Conservation (phyloP, 768 basidiomycete species). For the Butyriboletus loyo region DNA sequence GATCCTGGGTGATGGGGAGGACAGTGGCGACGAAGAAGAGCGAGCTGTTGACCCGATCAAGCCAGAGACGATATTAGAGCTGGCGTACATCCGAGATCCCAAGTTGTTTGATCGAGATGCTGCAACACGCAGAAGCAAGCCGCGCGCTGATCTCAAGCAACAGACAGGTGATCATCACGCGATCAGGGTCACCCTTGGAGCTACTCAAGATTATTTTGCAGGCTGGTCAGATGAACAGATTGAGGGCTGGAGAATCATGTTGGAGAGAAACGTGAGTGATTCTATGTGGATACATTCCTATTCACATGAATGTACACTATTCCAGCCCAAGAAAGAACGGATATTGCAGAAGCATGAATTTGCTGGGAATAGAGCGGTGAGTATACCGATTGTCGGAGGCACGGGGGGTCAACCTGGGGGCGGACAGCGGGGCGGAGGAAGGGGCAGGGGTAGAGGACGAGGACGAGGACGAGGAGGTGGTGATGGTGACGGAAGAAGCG, state of each 20-base stretch:
- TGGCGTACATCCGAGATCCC: constrained; percentile 72
- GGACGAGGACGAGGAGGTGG: constrained; percentile 42
- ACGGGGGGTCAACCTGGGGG: constrained; percentile 6
- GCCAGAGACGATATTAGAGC: constrained; percentile 67
- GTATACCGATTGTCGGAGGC: not conserved
- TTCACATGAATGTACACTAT: constrained; percentile 5
- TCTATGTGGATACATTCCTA: constrained; percentile 3
- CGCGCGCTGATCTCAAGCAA: constrained; percentile 59
- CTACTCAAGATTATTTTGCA: constrained; percentile 20
- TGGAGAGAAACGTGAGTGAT: constrained; percentile 77
- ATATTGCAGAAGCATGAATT: constrained; percentile 77
- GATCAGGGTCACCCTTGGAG: not conserved
- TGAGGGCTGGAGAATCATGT: constrained; percentile 89
- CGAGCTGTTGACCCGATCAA: constrained; percentile 26
- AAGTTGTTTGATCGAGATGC: constrained; percentile 76
- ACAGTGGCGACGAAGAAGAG: constrained; percentile 37
- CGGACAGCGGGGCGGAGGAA: constrained; percentile 12
- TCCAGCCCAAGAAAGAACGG: constrained; percentile 69
- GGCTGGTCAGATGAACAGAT: constrained; percentile 84
- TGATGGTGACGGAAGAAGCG: constrained; percentile 35
- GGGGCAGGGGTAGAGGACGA: constrained; percentile 35
- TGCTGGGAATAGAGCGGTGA: constrained; percentile 50
- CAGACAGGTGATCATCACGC: constrained; percentile 53
- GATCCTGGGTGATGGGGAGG: constrained; percentile 59
- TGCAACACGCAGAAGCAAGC: constrained; percentile 65